Evolutionary conservation across 2,329 filamentous ascomycete genomes (phyloP), one percentile per base, ranked within the genome.

Genomic region (Dactylellina parvicollis): DNA sequence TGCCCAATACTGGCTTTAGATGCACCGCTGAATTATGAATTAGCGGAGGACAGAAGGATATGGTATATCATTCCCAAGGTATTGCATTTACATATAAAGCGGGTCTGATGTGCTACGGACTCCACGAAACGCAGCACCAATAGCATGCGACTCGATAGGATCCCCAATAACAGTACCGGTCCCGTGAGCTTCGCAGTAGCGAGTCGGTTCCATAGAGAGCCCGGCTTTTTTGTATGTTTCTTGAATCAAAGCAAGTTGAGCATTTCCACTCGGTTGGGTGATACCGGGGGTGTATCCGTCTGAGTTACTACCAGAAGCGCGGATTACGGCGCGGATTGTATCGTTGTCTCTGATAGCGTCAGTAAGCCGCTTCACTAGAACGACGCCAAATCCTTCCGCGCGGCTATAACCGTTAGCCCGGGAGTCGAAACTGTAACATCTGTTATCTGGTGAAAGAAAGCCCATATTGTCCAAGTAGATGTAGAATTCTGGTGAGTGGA

Each of bases 351-450:
- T 80, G 3, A 89, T 75, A 0, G 88, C 88, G 77, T 87, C 84
- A 81, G 80, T 0, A 9, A 89, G 80, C 0, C 82, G 83, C 79
- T 89, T 89, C 8, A 89, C 77, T 8, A 88, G 78, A 2, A 89
- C 75, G n/a, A 86, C 82, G 0, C 84, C 87, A 24, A 86, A 82
- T 0, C 88, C 88, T 76, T 90, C 88, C 0, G 87, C 88, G 24
- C 88, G 82, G 0, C 85, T 87, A 76, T 90, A 90, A 0, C 89
- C 89, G 69, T 86, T 85, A n/a, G 86, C 88, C 2, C 83, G 82
- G 16, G 81, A 78, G 75, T 88, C 87, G 76, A 86, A 88, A 78
- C 83, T 83, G 32, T 80, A 80, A 42, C 81, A 84, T 59, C 80
- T 80, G 1, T 83, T 82, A 76, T 81, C 78, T 1, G 82, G 81